These are phyloP conservation scores for Ganoderma lucidum DNA, from an alignment of 1,284 basidiomycete species.

Conservation along the genomic window DNA sequence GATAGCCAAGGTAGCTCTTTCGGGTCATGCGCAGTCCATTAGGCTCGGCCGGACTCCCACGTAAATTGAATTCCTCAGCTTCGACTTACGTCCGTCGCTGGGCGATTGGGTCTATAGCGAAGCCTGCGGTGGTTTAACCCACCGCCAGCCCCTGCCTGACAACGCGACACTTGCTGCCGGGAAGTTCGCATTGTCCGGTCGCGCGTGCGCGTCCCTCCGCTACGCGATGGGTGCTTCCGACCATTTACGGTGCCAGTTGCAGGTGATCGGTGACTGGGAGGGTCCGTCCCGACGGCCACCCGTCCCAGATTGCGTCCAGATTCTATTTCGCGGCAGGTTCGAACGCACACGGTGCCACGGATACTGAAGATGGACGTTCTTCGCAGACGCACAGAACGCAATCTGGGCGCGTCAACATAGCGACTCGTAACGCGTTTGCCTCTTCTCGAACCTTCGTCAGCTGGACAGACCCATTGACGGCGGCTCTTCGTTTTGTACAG, in stretches of 20 bases:
- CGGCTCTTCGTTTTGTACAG: not conserved
- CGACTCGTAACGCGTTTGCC: not conserved
- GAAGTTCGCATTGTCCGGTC: not conserved
- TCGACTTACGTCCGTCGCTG: constrained; percentile 7
- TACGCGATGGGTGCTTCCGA: not conserved
- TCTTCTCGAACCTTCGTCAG: constrained; percentile 12
- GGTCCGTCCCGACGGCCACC: constrained; percentile 21
- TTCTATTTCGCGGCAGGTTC: not conserved
- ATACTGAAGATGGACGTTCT: not conserved
- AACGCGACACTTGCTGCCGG: not conserved
- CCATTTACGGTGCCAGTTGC: constrained; percentile 2
- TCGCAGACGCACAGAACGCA: not conserved
- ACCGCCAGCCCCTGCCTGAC: not conserved
- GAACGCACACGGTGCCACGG: not conserved
- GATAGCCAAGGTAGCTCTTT: not conserved
- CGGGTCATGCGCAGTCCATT: constrained; percentile 8
- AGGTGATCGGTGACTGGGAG: constrained; percentile 4
- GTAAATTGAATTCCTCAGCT: constrained; percentile 4
- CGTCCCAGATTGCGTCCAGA: constrained; percentile 6
- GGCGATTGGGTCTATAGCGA: not conserved
- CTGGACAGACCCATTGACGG: constrained; percentile 1
- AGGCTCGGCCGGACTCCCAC: constrained; percentile 5
- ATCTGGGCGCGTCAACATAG: constrained; percentile 2
- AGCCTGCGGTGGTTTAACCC: constrained; percentile 1
- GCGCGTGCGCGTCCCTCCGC: not conserved